Base-by-base conservation (phyloP, 805 yeast genomes). In the Zygoascus ofunaensis region DNA sequence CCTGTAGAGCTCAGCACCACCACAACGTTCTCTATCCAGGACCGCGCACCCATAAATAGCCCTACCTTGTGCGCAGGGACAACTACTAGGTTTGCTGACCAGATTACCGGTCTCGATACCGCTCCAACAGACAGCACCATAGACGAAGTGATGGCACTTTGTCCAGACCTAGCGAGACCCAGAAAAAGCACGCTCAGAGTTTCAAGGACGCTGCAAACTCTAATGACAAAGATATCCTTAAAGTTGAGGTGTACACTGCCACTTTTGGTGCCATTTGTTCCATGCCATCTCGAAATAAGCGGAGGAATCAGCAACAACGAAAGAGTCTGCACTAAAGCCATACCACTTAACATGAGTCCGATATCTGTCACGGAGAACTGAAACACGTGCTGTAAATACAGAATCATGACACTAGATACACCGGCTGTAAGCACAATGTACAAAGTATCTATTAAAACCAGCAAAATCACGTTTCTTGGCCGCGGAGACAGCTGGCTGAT, bases 341-440 rank as follows among this genome's bases (percentile, higher is more conserved):
- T 26, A 12, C 17, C 26, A 8, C 24, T 17, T 14, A 39, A 39
- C 14, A 39, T 18, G 17, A 24, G 14, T 4, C 42, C 42, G 4
- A 28, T 26, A 4, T 39, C 42, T 5, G 21, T 19, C 5, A 39
- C 23, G 2, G 42, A 17, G 35, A 28, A 39, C 8, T 33, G 21
- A n/a, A 39, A 20, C 8, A 20, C 28, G 30, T 28, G 34, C 42
- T 39, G 42, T 7, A 39, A 7, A 21, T 39, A 39, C 23, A 39
- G 30, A 30, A 39, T 28, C 22, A 23, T 10, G 3, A 30, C 36
- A 20, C 34, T 30, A n/a, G 36, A 23, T 20, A 20, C 34, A 7
- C 42, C 42, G 14, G 28, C 36, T 8, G 26, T 8, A 4, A 39
- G 21, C 10, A 39, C 30, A 21, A 39, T 21, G 17, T 39, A 39